Evolutionary conservation across 163 green algal species (phyloP).

Genomic region (Scenedesmus sp.): DNA sequence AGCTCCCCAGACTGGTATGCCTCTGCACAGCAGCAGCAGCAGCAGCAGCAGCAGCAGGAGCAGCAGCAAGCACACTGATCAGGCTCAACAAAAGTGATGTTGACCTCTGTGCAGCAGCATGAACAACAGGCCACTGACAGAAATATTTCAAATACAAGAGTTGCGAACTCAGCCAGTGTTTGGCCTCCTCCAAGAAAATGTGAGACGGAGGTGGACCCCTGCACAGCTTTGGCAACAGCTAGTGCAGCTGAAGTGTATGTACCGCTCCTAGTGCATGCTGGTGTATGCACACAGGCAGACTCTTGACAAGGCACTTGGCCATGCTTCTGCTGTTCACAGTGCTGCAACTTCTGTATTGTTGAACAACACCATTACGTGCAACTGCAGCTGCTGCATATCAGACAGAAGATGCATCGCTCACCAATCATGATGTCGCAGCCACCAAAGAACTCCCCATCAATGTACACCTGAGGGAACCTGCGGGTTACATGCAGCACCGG

Average conservation of each 20-base stretch:
- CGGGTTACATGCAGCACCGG: constrained; percentile 29
- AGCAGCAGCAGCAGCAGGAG: neutral
- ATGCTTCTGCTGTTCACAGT: too few species aligned
- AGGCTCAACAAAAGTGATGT: neutral
- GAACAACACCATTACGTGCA: neutral
- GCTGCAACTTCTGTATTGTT: too few species aligned
- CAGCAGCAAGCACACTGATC: neutral
- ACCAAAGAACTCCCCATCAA: constrained; percentile 92
- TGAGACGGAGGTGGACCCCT: too few species aligned
- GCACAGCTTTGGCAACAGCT: too few species aligned
- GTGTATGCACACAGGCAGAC: neutral
- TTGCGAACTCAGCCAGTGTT: too few species aligned
- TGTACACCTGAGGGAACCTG: constrained; percentile 90
- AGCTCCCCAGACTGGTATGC: constrained; percentile 75
- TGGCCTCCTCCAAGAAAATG: too few species aligned
- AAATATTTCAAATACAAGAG: too few species aligned
- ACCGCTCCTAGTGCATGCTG: neutral
- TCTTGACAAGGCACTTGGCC: too few species aligned
- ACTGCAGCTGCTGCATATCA: neutral
- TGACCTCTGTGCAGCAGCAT: too few species aligned
- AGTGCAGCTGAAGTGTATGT: too few species aligned
- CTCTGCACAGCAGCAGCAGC: constrained; percentile 58
- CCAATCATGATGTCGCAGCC: constrained; percentile 93
- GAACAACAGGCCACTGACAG: too few species aligned
- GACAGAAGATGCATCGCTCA: constrained; percentile 36